A percentile compares a stretch with the other conserved stretches of the same genome.
Evolutionary conservation across 805 yeast species (phyloP).

Genomic region (Starmera caribaea): DNA sequence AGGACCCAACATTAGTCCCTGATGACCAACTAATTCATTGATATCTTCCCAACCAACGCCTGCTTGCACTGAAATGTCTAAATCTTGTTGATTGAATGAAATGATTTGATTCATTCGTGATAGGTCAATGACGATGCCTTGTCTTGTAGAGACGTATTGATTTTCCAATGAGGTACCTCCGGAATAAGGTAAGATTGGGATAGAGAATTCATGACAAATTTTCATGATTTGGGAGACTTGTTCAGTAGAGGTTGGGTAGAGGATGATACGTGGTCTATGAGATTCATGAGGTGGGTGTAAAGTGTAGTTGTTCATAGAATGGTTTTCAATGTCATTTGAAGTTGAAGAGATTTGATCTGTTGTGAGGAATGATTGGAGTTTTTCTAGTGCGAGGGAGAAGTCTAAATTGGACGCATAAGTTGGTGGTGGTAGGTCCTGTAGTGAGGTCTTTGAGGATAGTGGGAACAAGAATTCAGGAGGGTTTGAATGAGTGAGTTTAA

Average conservation of each 20-base stretch:
- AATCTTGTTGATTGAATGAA: conserved; percentile 47
- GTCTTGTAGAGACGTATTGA: conserved; percentile 50
- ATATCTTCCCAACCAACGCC: conserved; percentile 75
- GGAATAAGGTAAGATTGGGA: conserved; percentile 55
- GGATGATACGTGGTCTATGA: conserved; percentile 39
- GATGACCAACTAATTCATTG: conserved; percentile 36
- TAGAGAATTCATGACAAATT: conserved; percentile 36
- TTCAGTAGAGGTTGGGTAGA: conserved; percentile 44
- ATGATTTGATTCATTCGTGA: conserved; percentile 50
- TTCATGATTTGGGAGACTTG: conserved; percentile 46
- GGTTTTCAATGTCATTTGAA: conserved; percentile 26
- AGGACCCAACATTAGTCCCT: conserved; percentile 57
- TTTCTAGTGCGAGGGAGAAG: conserved; percentile 10
- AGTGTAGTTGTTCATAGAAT: conserved; percentile 36
- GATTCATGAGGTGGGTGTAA: conserved; percentile 41
- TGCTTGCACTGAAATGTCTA: conserved; percentile 66
- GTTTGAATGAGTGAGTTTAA: conserved; percentile 12
- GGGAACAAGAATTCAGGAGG: conserved; percentile 22
- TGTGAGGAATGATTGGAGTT: not conserved
- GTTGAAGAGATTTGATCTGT: not conserved
- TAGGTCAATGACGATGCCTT: conserved; percentile 54
- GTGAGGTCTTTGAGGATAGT: conserved; percentile 14
- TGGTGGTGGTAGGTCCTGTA: conserved; percentile 16
- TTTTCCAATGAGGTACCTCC: conserved; percentile 67
- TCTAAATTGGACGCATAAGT: conserved; percentile 18